Evolutionary conservation across 148 eudicot genomes (phyloP), one percentile per base, ranked within the genome.

Genomic region (Bassia scoparia): DNA sequence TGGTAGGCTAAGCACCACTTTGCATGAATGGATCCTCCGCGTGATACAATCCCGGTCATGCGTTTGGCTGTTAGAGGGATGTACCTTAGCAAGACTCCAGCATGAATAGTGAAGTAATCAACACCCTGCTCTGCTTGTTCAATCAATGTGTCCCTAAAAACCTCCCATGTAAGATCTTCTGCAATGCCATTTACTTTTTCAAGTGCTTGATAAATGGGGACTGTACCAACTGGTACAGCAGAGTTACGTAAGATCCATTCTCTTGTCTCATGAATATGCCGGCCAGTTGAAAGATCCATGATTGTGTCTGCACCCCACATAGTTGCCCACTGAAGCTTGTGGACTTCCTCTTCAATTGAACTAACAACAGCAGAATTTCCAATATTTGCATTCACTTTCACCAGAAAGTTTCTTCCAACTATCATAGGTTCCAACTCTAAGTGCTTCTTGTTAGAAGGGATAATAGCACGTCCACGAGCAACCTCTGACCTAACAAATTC

Each of bases 271-370:
- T 95, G 98, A 72, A 95, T 95, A 82, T 95, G 98, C 24, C 92
- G 96, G 29, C 98, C 98, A 0, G 98, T 95, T 4, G 98, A 95
- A 31, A 95, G 91, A 77, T 95, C 98, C 98, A 95, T 95, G 67
- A 91, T 86, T 21, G 98, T 95, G 82, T 95, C 98, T 1, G 98
- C 98, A 55, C 98, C 98, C 98, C 98, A 95, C 96, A 95, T 91
- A 53, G 98, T 95, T 67, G 98, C 98, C 98, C 98, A 95, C 67
- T 95, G 98, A 79, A 91, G 98, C 73, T 95, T 95, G 81, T 91
- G 96, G 72, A 95, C 98, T 85, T 95, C 98, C 85, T 95, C 97
- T 78, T 95, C 98, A 16, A 95, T 95, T 63, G 98, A 95, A 77
- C 98, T 95, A 59, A 91, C 89, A 43, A 95, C 96, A 79, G 98